Percentiles rank a stretch among this genome's conserved stretches.
Conservation (phyloP, 495 filamentous ascomycete species). For the Hypoxylon fuscum region DNA sequence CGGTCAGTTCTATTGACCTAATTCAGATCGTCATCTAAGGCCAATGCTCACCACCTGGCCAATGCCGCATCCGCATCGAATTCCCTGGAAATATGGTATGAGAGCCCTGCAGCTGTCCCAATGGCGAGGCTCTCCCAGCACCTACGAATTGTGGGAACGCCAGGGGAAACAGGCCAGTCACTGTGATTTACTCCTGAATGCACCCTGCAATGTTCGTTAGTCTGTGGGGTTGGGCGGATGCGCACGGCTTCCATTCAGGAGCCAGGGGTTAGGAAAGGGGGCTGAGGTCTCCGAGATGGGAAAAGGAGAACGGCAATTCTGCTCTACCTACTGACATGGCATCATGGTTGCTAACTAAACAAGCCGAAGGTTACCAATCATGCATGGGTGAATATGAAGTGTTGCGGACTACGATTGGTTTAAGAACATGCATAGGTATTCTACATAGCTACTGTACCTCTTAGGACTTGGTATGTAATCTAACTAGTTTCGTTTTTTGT, state of each 20-base stretch:
- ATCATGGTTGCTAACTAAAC: too few species aligned
- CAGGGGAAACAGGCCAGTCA: conserved; percentile 14
- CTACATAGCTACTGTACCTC: not conserved
- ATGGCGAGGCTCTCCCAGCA: conserved; percentile 28
- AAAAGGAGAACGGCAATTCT: conserved; percentile 2
- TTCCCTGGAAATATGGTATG: conserved; percentile 14
- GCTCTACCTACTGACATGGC: too few species aligned
- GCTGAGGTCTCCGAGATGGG: not conserved
- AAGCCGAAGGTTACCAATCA: too few species aligned
- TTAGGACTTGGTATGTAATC: too few species aligned
- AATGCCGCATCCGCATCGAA: conserved; percentile 19
- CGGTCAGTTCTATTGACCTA: conserved; percentile 33
- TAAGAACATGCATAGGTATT: too few species aligned
- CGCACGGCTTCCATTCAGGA: conserved; percentile 24
- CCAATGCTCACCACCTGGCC: conserved; percentile 10
- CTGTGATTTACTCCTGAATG: conserved; percentile 16
- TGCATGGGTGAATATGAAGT: conserved; percentile 2
- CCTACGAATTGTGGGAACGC: conserved; percentile 14
- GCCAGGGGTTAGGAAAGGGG: conserved; percentile 21
- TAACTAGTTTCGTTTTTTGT: not conserved
- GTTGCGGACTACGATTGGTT: conserved; percentile 7
- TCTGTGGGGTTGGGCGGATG: conserved; percentile 30
- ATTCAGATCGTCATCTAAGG: conserved; percentile 41
- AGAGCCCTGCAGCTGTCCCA: conserved; percentile 24
- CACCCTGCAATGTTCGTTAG: conserved; percentile 20